Conservation (phyloP, 345 rosid genomes). For the Boechera retrofracta region DNA sequence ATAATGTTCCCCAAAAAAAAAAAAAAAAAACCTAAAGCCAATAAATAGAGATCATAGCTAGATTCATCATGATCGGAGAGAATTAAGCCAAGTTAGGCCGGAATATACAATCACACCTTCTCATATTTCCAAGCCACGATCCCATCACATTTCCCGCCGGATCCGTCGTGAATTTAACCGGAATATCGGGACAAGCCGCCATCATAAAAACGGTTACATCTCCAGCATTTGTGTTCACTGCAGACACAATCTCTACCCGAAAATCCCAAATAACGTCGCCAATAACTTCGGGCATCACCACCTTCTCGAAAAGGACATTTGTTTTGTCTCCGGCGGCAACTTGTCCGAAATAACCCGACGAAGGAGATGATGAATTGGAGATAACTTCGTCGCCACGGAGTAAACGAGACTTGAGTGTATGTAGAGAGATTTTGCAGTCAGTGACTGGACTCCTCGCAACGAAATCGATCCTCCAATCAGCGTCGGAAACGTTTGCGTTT, state of each 20-base stretch:
- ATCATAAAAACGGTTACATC: background rate
- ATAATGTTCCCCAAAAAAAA: too few species aligned
- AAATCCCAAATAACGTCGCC: slow-evolving; percentile 28
- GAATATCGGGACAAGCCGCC: slow-evolving; percentile 19
- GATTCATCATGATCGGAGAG: too few species aligned
- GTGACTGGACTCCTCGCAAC: slow-evolving; percentile 20
- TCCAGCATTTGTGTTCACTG: background rate
- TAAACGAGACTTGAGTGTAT: slow-evolving; percentile 21
- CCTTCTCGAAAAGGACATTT: slow-evolving; percentile 6
- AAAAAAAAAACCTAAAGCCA: too few species aligned
- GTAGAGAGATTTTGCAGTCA: slow-evolving; percentile 11
- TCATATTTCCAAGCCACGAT: slow-evolving; percentile 33
- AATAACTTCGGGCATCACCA: background rate
- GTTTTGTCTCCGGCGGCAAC: background rate
- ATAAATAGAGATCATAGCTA: too few species aligned
- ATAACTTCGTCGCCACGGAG: slow-evolving; percentile 29
- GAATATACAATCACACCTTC: slow-evolving; percentile 27
- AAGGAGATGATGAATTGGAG: background rate
- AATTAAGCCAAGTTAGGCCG: background rate
- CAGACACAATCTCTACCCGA: slow-evolving; percentile 7
- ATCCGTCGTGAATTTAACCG: slow-evolving; percentile 27
- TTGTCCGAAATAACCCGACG: background rate
- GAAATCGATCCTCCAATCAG: slow-evolving; percentile 30
- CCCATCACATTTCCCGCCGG: slow-evolving; percentile 7
- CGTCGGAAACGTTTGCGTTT: slow-evolving; percentile 25